Evolutionary conservation across 2,329 filamentous ascomycete species (phyloP).

Genomic region (Claviceps lovelessii): DNA sequence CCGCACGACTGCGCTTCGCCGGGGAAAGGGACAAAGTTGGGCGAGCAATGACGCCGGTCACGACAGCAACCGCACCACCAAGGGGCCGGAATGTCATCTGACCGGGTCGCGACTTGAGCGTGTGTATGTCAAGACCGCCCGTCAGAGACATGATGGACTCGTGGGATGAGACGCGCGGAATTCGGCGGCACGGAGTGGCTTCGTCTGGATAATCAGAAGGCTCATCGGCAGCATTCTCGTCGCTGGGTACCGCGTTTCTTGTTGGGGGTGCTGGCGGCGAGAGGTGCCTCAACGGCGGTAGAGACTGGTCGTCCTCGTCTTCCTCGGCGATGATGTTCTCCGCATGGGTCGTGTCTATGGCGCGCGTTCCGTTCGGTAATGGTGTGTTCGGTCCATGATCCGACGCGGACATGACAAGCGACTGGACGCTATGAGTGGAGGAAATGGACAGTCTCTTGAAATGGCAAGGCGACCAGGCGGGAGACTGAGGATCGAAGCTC

Average conservation of each 20-base stretch:
- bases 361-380: slow-evolving; percentile 6
- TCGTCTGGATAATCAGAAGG: slow-evolving; percentile 21
- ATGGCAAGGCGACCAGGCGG: slow-evolving; percentile 36
- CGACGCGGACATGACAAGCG: slow-evolving; percentile 17
- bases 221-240: slow-evolving; percentile 18
- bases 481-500: slow-evolving; percentile 53
- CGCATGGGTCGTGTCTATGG: slow-evolving; percentile 11
- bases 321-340: slow-evolving; percentile 24
- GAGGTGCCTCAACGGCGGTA: slow-evolving; percentile 8
- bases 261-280: slow-evolving; percentile 14
- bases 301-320: slow-evolving; percentile 18
- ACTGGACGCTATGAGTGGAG: slow-evolving; percentile 36
- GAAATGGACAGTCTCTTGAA: slow-evolving; percentile 42
- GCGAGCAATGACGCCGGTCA: slow-evolving; percentile 44
- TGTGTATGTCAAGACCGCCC: slow-evolving; percentile 83
- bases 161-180: slow-evolving; percentile 61
- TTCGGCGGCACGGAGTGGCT: slow-evolving; percentile 25
- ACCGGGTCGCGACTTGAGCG: slow-evolving; percentile 58
- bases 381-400: slow-evolving; percentile 18
- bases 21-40: slow-evolving; percentile 38
- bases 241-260: slow-evolving; percentile 18
- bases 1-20: slow-evolving; percentile 35
- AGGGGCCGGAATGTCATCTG: slow-evolving; percentile 50
- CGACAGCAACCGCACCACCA: slow-evolving; percentile 39
- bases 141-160: slow-evolving; percentile 80